Evolutionary conservation across 768 basidiomycete species (phyloP), one percentile per base, ranked within the genome.

Genomic region (Megacollybia marginata): DNA sequence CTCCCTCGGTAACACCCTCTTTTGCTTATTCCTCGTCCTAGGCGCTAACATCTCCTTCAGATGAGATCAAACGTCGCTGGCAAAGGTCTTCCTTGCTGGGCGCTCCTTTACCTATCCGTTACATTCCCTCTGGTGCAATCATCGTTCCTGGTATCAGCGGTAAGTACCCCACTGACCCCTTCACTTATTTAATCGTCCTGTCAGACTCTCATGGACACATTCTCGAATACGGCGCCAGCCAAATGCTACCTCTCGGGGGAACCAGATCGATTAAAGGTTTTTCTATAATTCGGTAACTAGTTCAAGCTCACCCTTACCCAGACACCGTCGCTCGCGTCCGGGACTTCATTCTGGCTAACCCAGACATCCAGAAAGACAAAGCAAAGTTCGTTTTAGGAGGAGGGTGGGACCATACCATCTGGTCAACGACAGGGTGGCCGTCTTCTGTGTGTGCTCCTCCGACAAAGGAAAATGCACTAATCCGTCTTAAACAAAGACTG

Each of bases 341-440:
- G 47, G 60, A 75, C 18, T 85, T 79, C 63, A 80, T 92, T 48
- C 63, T 79, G 10, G 62, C 71, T 9, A 74, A 80, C 52, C 75
- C 75, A 0, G 81, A 83, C 38, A 64, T 85, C n/a, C 62, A 69
- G 18, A 66, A 69, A 16, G 76, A 90, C 60, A 74, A 68, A 12
- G 70, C 76, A 18, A 76, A 73, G 54, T 82, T 82, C 62, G 75
- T 95, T 13, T 76, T 82, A 48, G 91, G 91, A 2, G 80, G 86
- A 61, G 93, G 92, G 1, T 95, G 93, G 92, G 89, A 95, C 62
- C 93, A 95, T 64, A 94, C 90, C 1, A 66, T 74, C 48, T 88
- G 86, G 86, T 68, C 75, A 8, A 62, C 62, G 16, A 63, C 69
- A 31, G 66, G 69, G 18, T 91, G 83, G 74, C 90, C 90, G 7